A percentile compares a stretch with the other conserved stretches of the same genome.
Conservation (phyloP, 2,329 filamentous ascomycete species). For the Neopestalotiopsis clavispora region DNA sequence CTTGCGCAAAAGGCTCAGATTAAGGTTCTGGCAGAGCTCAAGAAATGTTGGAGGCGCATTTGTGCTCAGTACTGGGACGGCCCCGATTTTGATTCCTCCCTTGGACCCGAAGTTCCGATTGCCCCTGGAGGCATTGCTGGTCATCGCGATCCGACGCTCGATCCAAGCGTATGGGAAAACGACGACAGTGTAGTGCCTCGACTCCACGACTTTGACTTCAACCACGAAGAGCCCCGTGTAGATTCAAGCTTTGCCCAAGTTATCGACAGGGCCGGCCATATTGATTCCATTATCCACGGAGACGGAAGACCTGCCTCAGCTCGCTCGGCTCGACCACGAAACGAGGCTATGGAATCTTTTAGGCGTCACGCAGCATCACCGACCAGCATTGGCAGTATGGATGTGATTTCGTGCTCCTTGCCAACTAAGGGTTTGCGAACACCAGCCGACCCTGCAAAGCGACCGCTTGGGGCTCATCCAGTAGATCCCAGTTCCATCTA, state of each 20-base stretch:
- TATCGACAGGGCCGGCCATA: slow-evolving; percentile 49
- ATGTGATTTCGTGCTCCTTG: slow-evolving; percentile 68
- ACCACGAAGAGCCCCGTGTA: slow-evolving; percentile 29
- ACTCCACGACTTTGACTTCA: slow-evolving; percentile 45
- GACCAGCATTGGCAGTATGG: slow-evolving; percentile 62
- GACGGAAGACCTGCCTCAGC: slow-evolving; percentile 54
- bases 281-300: slow-evolving; percentile 50
- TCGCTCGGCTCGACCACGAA: slow-evolving; percentile 51
- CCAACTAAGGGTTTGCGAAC: slow-evolving; percentile 55
- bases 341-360: slow-evolving; percentile 9
- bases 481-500: slow-evolving; percentile 56
- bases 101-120: slow-evolving; percentile 70
- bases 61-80: slow-evolving; percentile 90
- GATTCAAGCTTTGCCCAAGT: slow-evolving; percentile 51
- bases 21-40: slow-evolving; percentile 91
- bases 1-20: slow-evolving; percentile 60
- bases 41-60: slow-evolving; percentile 95
- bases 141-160: slow-evolving; percentile 58
- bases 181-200: slow-evolving; percentile 49
- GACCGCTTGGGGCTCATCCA: slow-evolving; percentile 60
- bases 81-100: slow-evolving; percentile 65
- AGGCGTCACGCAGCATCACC: slow-evolving; percentile 45
- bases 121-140: slow-evolving; percentile 76
- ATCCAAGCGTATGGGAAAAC: slow-evolving; percentile 59
- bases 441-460: slow-evolving; percentile 42